phyloP scores from a whole-genome alignment of 208 protist species.

The Trypanosoma scelopori region DNA sequence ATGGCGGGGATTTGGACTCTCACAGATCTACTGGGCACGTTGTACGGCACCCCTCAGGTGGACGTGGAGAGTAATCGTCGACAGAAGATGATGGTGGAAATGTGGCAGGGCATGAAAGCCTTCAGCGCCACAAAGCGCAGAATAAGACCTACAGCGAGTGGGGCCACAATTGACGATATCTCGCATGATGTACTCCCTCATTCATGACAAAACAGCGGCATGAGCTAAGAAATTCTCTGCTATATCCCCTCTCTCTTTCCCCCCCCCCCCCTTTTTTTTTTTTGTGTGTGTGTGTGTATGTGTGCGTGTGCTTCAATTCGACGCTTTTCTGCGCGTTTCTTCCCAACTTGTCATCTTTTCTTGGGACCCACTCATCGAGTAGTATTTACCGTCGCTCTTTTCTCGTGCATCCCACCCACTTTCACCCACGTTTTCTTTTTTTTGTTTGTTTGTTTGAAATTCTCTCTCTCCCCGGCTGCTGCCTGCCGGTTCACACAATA shows the following conservation, averaged over 20 bases:
- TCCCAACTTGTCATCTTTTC: too few relatives aligned
- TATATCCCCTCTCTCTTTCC: conserved; percentile 1
- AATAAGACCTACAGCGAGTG: background rate
- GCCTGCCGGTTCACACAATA: too few relatives aligned
- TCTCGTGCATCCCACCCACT: too few relatives aligned
- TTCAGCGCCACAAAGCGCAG: conserved; percentile 35
- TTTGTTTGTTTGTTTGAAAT: too few relatives aligned
- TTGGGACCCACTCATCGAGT: too few relatives aligned
- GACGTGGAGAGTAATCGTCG: conserved; percentile 27
- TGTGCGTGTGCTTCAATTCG: too few relatives aligned
- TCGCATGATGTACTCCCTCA: background rate
- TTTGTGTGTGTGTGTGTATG: too few relatives aligned
- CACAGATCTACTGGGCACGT: conserved; percentile 51
- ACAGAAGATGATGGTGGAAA: conserved; percentile 45
- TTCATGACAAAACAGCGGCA: background rate
- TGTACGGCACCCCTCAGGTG: conserved; percentile 42
- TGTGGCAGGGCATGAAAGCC: conserved; percentile 50
- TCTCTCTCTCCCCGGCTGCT: too few relatives aligned
- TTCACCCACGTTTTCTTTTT: too few relatives aligned
- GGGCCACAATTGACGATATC: background rate
- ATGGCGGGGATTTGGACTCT: conserved; percentile 71
- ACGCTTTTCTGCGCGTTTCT: too few relatives aligned
- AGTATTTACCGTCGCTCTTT: too few relatives aligned
- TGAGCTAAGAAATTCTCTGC: background rate
- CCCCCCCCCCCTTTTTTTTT: conserved; percentile 13